These are phyloP conservation scores for Fusarium chaquense DNA, from an alignment of 2,329 filamentous ascomycete genomes.

Conservation along the genomic window DNA sequence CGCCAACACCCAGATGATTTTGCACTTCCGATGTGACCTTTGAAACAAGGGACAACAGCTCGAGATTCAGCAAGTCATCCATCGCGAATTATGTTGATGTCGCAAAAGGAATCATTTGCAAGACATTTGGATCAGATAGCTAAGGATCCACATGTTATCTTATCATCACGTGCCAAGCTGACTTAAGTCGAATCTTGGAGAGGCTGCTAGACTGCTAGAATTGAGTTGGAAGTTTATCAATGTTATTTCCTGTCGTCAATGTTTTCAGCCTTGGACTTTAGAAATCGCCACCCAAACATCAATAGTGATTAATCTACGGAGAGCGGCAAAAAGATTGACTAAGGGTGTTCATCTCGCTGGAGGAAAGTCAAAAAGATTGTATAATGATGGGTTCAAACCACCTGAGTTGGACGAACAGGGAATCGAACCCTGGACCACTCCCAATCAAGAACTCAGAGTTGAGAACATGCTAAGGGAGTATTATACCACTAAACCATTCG, in stretches of 20 bases:
- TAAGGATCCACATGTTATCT: neutral
- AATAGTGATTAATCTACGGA: too few species aligned
- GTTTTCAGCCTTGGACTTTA: too few species aligned
- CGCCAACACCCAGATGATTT: constrained; percentile 90
- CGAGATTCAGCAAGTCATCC: constrained; percentile 92
- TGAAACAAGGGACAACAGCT: constrained; percentile 92
- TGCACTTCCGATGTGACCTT: constrained; percentile 95
- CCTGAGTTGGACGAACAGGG: constrained; percentile 34
- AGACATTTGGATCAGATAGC: constrained; percentile 1
- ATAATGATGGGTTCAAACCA: constrained; percentile 20
- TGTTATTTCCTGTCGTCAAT: too few species aligned
- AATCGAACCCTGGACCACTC: constrained; percentile 40
- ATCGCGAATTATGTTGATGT: constrained; percentile 59
- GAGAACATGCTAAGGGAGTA: constrained; percentile 39
- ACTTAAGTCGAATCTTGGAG: too few species aligned
- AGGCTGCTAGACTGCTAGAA: too few species aligned
- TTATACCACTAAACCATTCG: constrained; percentile 44
- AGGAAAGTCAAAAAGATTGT: constrained; percentile 15
- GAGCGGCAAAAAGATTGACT: neutral
- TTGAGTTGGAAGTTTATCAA: too few species aligned
- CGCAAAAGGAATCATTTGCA: constrained; percentile 4
- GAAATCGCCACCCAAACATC: too few species aligned
- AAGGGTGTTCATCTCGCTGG: too few species aligned
- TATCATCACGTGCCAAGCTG: neutral
- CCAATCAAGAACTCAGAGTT: constrained; percentile 7